phyloP scores from a whole-genome alignment of 208 protist species.

The Naegleria lovaniensis region DNA sequence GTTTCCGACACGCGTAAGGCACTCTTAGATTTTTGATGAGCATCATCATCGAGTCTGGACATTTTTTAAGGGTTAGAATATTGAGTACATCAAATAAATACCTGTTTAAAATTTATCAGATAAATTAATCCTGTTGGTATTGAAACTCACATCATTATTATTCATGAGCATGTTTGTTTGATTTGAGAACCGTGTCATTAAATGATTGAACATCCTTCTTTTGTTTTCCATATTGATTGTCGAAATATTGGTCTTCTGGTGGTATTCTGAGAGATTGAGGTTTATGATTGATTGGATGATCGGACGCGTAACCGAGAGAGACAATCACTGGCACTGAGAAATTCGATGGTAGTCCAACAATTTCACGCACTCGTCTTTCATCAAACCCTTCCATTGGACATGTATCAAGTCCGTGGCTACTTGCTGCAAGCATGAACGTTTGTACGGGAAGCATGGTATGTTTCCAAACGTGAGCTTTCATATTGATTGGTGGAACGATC shows the following conservation, averaged over 20 bases:
- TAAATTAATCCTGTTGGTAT: neutral
- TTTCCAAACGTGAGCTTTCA: conserved; percentile 71
- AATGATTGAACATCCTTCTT: neutral
- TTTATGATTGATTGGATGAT: neutral
- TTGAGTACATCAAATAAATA: too few relatives aligned
- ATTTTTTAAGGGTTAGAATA: too few relatives aligned
- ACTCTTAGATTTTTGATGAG: too few relatives aligned
- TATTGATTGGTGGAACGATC: conserved; percentile 58
- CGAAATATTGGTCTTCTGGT: conserved; percentile 7
- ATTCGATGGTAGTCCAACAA: conserved; percentile 55
- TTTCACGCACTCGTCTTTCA: conserved; percentile 57
- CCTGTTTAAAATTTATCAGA: neutral
- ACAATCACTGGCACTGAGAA: conserved; percentile 70
- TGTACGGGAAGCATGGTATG: conserved; percentile 70
- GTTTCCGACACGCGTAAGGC: too few relatives aligned
- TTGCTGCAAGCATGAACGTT: conserved; percentile 60
- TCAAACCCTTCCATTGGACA: conserved; percentile 74
- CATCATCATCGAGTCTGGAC: too few relatives aligned
- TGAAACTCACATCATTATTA: neutral
- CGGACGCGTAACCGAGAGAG: conserved; percentile 54
- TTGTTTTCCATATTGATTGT: neutral
- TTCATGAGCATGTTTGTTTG: neutral
- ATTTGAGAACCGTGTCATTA: neutral
- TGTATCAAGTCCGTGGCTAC: conserved; percentile 58
- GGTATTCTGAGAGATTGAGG: neutral